These are phyloP conservation scores for Neopestalotiopsis sp. DNA, from an alignment of 2,329 filamentous ascomycete species.

Conservation along the genomic window DNA sequence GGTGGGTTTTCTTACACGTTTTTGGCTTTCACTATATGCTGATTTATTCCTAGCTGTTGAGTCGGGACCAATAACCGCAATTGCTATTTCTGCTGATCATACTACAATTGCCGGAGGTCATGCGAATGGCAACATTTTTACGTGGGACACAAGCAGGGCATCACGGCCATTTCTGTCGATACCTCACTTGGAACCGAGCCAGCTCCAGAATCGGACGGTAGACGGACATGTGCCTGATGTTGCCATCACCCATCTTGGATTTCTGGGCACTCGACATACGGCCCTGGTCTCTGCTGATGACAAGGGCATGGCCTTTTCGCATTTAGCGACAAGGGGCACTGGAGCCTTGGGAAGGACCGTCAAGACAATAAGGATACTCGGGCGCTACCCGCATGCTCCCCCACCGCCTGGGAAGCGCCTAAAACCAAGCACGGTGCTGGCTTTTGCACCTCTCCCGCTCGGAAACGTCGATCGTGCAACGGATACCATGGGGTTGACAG, in stretches of 20 bases:
- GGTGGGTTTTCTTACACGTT: slow-evolving; percentile 53
- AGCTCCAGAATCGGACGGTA: slow-evolving; percentile 66
- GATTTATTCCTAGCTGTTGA: slow-evolving; percentile 71
- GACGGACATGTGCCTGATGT: slow-evolving; percentile 85
- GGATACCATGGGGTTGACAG: slow-evolving; percentile 87
- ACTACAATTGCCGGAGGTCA: slow-evolving; percentile 90
- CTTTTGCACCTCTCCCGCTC: slow-evolving; percentile 86
- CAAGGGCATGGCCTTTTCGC: slow-evolving; percentile 96
- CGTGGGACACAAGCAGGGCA: slow-evolving; percentile 88
- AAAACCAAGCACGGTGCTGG: slow-evolving; percentile 93
- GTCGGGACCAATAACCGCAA: slow-evolving; percentile 82
- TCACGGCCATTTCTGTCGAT: slow-evolving; percentile 89
- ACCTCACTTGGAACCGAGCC: slow-evolving; percentile 71
- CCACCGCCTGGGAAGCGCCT: slow-evolving; percentile 67
- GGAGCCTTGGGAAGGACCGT: slow-evolving; percentile 85
- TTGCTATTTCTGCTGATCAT: slow-evolving; percentile 93
- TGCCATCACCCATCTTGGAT: slow-evolving; percentile 88
- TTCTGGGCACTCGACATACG: slow-evolving; percentile 90
- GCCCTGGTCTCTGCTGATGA: slow-evolving; percentile 95
- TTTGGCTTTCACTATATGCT: slow-evolving; percentile 25
- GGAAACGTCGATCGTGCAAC: slow-evolving; percentile 93
- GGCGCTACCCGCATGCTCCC: slow-evolving; percentile 80
- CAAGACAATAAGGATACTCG: slow-evolving; percentile 88
- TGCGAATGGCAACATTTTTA: slow-evolving; percentile 89
- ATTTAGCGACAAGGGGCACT: slow-evolving; percentile 89